Conservation (phyloP, 495 filamentous ascomycete genomes). For the Penicillium bialowiezense region DNA sequence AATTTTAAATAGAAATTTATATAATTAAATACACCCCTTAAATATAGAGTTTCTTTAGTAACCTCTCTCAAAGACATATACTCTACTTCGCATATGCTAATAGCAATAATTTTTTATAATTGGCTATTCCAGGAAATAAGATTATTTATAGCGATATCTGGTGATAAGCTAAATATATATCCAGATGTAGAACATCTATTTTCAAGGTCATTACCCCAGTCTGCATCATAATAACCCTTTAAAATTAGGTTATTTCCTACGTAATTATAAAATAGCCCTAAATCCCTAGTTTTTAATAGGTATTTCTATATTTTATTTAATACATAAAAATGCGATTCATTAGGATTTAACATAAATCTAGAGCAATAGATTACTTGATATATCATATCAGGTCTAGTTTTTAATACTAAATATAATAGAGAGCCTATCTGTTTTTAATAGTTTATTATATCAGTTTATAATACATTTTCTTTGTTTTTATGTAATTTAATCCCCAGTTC, state of each 20-base stretch:
- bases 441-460: not conserved
- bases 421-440: not conserved
- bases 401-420: not conserved
- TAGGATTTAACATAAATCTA: not conserved
- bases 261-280: not conserved
- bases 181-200: not conserved
- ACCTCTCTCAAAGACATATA: constrained; percentile 20
- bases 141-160: not conserved
- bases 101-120: not conserved
- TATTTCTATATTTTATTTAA: not conserved
- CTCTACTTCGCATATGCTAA: constrained; percentile 2
- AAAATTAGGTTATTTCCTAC: not conserved
- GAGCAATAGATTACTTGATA: not conserved
- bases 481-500: not conserved
- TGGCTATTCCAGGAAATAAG: not conserved
- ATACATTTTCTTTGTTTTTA: not conserved
- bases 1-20: constrained; percentile 2
- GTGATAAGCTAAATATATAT: not conserved
- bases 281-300: not conserved
- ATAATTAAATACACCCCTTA: constrained; percentile 13
- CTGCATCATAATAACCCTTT: not conserved
- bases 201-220: not conserved
- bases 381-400: not conserved
- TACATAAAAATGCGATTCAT: not conserved
- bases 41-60: constrained; percentile 17